Conservation (phyloP, 2,329 filamentous ascomycete genomes). For the Aspergillus terreus region DNA sequence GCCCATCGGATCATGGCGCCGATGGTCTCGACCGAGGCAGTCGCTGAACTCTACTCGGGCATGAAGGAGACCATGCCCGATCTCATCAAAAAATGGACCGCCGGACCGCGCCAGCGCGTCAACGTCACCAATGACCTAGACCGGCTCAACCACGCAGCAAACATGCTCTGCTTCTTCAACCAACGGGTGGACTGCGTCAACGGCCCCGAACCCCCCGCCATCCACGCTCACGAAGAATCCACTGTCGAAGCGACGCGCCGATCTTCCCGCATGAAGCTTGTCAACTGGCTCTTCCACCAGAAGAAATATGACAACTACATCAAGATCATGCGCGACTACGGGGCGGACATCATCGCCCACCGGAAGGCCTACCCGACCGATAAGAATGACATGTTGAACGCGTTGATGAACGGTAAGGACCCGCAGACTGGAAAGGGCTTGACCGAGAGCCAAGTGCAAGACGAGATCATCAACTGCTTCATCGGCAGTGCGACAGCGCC, state of each 20-base stretch:
- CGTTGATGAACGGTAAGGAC: conserved; percentile 58
- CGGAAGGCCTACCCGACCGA: conserved; percentile 53
- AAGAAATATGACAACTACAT: conserved; percentile 54
- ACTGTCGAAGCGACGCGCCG: conserved; percentile 57
- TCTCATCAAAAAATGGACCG: conserved; percentile 50
- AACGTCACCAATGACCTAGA: conserved; percentile 50
- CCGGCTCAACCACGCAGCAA: conserved; percentile 52
- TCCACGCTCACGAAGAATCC: conserved; percentile 53
- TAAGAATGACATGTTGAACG: conserved; percentile 59
- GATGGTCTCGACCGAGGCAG: conserved; percentile 40
- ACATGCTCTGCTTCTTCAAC: conserved; percentile 50
- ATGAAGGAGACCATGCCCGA: conserved; percentile 50
- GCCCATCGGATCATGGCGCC: conserved; percentile 53
- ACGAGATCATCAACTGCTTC: conserved; percentile 67
- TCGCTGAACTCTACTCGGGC: conserved; percentile 43
- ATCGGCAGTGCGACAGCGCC: conserved; percentile 67
- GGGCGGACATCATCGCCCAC: conserved; percentile 54
- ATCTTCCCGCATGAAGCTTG: conserved; percentile 48
- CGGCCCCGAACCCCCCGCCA: conserved; percentile 47
- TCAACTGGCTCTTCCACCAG: conserved; percentile 53
- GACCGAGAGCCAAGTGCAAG: conserved; percentile 58
- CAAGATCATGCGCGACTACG: conserved; percentile 53
- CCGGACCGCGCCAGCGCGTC: conserved; percentile 39
- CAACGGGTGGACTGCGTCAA: conserved; percentile 48
- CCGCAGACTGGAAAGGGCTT: conserved; percentile 58